These are phyloP conservation scores for Boletellus sp. DNA, from an alignment of 768 basidiomycete species.

Conservation along the genomic window DNA sequence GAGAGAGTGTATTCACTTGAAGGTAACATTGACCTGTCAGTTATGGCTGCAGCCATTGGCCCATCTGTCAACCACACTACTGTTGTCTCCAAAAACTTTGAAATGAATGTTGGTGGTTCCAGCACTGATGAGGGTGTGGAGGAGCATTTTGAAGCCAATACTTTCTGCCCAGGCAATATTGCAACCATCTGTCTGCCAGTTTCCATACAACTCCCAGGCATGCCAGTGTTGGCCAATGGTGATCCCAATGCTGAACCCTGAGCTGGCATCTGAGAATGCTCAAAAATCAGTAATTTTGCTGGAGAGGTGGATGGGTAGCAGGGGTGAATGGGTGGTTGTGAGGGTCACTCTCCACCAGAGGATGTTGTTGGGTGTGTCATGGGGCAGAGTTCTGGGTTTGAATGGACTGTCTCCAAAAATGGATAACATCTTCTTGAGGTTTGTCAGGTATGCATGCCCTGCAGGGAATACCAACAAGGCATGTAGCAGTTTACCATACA, in stretches of 20 bases:
- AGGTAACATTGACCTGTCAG: conserved; percentile 20
- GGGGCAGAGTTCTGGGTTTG: neutral
- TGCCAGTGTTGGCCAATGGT: conserved; percentile 12
- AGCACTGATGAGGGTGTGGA: conserved; percentile 9
- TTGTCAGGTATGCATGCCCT: neutral
- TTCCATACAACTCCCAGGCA: conserved; percentile 29
- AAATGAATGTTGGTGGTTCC: too few species aligned
- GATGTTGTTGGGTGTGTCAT: neutral
- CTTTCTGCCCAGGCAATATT: conserved; percentile 50
- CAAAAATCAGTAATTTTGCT: neutral
- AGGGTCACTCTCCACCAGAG: too few species aligned
- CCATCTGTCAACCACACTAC: conserved; percentile 38
- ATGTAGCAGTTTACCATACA: neutral
- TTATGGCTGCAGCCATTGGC: conserved; percentile 30
- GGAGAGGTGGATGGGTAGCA: neutral
- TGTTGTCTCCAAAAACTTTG: conserved; percentile 24
- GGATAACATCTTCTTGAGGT: neutral
- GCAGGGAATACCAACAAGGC: neutral
- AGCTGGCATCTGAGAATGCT: neutral
- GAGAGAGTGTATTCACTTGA: too few species aligned
- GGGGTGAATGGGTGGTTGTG: neutral
- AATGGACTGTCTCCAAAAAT: neutral
- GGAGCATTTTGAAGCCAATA: conserved; percentile 41
- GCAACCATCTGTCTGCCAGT: too few species aligned
- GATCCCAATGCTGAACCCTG: conserved; percentile 5